These are phyloP conservation scores for Ophiobolus disseminans DNA, from an alignment of 2,329 filamentous ascomycete genomes.

Conservation along the genomic window DNA sequence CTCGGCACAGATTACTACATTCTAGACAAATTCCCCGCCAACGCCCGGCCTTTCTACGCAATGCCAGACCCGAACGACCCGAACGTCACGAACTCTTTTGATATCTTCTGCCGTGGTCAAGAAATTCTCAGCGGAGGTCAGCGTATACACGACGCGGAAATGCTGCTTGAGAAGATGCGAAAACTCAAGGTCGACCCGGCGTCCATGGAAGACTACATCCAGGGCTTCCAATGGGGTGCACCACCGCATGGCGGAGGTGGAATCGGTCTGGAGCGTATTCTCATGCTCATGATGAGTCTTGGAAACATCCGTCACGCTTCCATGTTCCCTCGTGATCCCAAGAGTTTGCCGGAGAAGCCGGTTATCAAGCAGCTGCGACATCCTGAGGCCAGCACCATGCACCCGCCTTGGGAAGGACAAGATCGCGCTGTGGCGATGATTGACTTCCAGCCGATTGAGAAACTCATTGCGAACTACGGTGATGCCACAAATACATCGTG, in stretches of 20 bases:
- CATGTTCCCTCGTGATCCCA: constrained; percentile 86
- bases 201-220: constrained; percentile 90
- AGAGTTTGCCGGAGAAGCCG: constrained; percentile 77
- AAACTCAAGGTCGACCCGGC: constrained; percentile 76
- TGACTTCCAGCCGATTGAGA: constrained; percentile 76
- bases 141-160: constrained; percentile 81
- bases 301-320: constrained; percentile 90
- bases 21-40: constrained; percentile 87
- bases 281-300: constrained; percentile 84
- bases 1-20: constrained; percentile 92
- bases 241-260: constrained; percentile 90
- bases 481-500: constrained; percentile 94
- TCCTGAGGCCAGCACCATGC: constrained; percentile 83
- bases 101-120: constrained; percentile 92
- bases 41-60: constrained; percentile 88
- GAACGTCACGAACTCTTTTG: constrained; percentile 86
- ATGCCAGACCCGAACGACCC: constrained; percentile 79
- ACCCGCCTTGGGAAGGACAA: constrained; percentile 67
- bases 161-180: constrained; percentile 80
- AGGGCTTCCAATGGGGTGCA: constrained; percentile 85
- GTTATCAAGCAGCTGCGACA: constrained; percentile 73
- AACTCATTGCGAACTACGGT: constrained; percentile 93
- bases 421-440: constrained; percentile 56
- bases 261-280: constrained; percentile 85
- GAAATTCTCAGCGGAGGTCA: constrained; percentile 93